phyloP scores from a whole-genome alignment of 139 green algal genomes.

The Volvox africanus region DNA sequence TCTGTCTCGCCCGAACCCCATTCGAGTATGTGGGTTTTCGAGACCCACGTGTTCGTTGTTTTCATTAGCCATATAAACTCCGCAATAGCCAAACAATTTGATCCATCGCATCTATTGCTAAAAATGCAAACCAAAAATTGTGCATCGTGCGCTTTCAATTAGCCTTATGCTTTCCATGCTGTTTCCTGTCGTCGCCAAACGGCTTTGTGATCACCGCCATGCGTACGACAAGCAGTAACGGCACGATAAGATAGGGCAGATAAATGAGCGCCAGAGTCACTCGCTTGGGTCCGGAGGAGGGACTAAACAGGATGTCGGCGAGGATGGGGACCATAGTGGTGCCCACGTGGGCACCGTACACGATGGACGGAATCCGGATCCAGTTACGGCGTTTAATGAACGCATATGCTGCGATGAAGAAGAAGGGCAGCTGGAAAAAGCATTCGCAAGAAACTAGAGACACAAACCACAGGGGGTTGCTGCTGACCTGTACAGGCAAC shows the following conservation, averaged over 20 bases:
- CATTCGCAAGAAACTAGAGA: slow-evolving; percentile 76
- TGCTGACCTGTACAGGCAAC: slow-evolving; percentile 59
- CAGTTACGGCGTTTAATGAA: slow-evolving; percentile 68
- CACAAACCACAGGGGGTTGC: slow-evolving; percentile 79
- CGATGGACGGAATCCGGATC: slow-evolving; percentile 80
- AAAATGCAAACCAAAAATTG: too few species aligned
- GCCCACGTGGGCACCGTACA: slow-evolving; percentile 76
- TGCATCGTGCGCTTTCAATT: neutral
- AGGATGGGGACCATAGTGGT: slow-evolving; percentile 85
- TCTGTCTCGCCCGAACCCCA: too few species aligned
- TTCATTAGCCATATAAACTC: too few species aligned
- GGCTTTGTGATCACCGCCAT: slow-evolving; percentile 62
- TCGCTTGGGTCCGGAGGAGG: slow-evolving; percentile 17
- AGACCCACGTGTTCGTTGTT: too few species aligned
- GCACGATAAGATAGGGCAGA: slow-evolving; percentile 70
- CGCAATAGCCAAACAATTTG: too few species aligned
- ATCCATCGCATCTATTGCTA: too few species aligned
- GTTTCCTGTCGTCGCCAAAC: slow-evolving; percentile 58
- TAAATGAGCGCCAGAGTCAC: slow-evolving; percentile 63
- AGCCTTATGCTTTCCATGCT: slow-evolving; percentile 19
- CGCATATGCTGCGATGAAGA: slow-evolving; percentile 78
- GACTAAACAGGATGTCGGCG: slow-evolving; percentile 58
- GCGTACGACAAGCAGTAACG: slow-evolving; percentile 61
- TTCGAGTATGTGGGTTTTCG: too few species aligned
- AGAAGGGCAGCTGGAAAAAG: slow-evolving; percentile 77